Base-by-base conservation (phyloP, 495 filamentous ascomycete species). In the Penicillium steckii region DNA sequence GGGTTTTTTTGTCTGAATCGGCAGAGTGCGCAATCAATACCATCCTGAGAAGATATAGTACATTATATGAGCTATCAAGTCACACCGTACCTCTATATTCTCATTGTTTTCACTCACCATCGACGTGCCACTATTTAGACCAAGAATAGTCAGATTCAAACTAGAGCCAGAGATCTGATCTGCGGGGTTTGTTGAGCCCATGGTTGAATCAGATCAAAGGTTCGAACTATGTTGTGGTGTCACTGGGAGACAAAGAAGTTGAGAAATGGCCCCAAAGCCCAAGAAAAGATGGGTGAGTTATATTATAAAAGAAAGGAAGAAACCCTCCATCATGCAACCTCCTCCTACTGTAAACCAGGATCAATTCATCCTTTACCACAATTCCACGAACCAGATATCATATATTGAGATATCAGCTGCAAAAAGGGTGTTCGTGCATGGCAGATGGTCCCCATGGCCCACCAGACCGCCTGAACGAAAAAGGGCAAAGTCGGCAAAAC, bases 21-120 rank as follows among this genome's bases (percentile, higher is more conserved):
- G 51, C 75, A 79, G 17, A 80, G 65, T 5, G 76, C 79, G 49
- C 74, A 77, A 51, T 81, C 76, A 26, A 82, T 79, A 26, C 69
- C 77, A 59, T 80, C 70, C 66, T 69, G 13, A 8, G 24, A 10
- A 33, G n/a, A 54, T 15, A 52, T n/a, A 22, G n/a, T 27, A 19
- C 12, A 24, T 29, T 50, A 27, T 6, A 12, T 37, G n/a, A 3
- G 44, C 29, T 26, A 25, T 29, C 7, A 33, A 10, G 19, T 21
- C 37, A 12, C 27, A 29, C 12, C 12, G 8, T 21, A 19, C 15
- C 40, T 29, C 10, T 22, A 30, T 19, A 26, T 18, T 26, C 4
- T 15, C 15, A 29, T 43, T 47, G n/a, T 26, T 8, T 10, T 12
- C 17, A 56, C 62, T 52, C 35, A 67, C 65, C 70, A 75, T 72